Evolutionary conservation across 2,329 filamentous ascomycete genomes (phyloP), one percentile per base, ranked within the genome.

Genomic region (Catunica adiposa): DNA sequence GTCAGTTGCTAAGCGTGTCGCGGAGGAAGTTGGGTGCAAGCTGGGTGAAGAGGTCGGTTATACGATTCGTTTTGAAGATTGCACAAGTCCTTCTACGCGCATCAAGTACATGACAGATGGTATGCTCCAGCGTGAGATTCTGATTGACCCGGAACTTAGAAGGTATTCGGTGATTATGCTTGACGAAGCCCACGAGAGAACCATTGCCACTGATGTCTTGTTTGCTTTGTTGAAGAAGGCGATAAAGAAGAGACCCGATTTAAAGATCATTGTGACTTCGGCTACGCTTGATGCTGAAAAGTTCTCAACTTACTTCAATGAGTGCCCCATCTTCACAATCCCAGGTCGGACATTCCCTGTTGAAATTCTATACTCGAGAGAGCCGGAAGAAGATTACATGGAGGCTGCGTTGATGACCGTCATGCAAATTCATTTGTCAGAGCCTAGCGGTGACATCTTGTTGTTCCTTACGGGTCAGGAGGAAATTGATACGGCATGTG

Each of bases 41-140:
- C 76, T 97, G 11, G 92, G 92, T 34, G 82, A 89, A 56, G 89
- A 96, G 66, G 90, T 98, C 60, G 92, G 92, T 55, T 98, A 98
- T 67, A 95, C 86, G 6, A 95, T 98, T 65, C 87, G 92, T 66
- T 98, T 98, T 66, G 92, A 98, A 65, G 92, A 98, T 69, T 86
- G 83, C 66, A 96, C 90, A 0, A 86, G 83, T 61, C 81, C 87
- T 1, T 77, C 83, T 17, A 98, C 92, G 1, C 87, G 83, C 65
- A 95, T 98, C 73, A 98, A 98, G 72, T 98, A 98, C 71, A 96
- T 98, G 90, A 98, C 92, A 15, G 92, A 98, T 64, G 92, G 92
- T 68, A 97, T 97, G 86, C 78, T 98, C 66, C 83, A 96, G 70
- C 80, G 92, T 72, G 92, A 98, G 70, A 89, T 96, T 66, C 76